Base-by-base conservation (phyloP, 768 basidiomycete species). In the Chalciporus sphaerocephalus region DNA sequence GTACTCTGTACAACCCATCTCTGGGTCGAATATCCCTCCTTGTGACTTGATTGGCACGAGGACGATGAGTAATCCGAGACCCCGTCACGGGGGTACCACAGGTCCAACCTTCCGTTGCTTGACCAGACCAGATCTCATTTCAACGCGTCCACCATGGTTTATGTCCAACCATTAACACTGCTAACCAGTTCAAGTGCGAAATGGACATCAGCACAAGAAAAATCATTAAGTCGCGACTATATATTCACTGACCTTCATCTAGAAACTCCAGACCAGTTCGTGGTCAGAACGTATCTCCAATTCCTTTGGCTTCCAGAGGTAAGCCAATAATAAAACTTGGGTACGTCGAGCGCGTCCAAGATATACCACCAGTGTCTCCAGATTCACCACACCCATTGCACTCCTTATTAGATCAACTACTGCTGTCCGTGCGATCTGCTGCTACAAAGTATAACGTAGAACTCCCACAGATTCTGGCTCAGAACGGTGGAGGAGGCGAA, bases 281-380 rank as follows among this genome's bases (percentile, higher is more conserved):
- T 83, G 18, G 71, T 69, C 3, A 71, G 81, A n/a, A 80, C 72
- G 3, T 89, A 88, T 61, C 74, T 85, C 36, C 85, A 87, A 54
- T 86, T 83, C 53, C 72, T 89, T 6, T 89, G 86, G 85, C 73
- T 88, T 34, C 86, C 87, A 37, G 78, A 87, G 68, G 87, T 87
- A 52, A 41, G 64, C 5, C n/a, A 40, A 7, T 38, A 38, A 9
- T 38, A 6, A 3, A n/a, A 23, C 9, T 18, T 18, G 24, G 21
- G 6, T 28, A 8, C 10, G 23, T 12, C 39, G 4, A 11, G 53
- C 80, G 80, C 55, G 73, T 86, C 13, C 58, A 67, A 33, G 44
- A 61, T 35, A 59, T 52, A 37, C 52, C 61, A 11, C 38, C 69
- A 30, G 66, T 65, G 2, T 35, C 68, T 4, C 32, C 53, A 30